Evolutionary conservation across 352 stramenopile species (phyloP), one percentile per base, ranked within the genome.

Genomic region (Saprolegnia diclina): DNA sequence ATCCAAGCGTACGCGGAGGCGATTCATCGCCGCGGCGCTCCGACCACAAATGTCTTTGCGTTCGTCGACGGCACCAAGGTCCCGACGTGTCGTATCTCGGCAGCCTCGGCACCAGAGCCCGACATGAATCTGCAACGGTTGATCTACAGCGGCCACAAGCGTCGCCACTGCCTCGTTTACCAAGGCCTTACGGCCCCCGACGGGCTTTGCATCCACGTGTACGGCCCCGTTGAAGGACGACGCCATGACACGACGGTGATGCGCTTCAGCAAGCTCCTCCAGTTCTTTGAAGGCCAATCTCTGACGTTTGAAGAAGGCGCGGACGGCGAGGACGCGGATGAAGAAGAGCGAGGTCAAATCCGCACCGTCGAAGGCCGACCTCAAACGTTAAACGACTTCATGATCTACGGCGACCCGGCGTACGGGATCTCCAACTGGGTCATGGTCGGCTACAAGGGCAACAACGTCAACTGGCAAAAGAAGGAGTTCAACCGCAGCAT

Each of bases 51-150:
- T 29, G 48, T 72, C 18, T 73, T 46, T 46, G 68, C 53, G 4
- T 73, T 70, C 37, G 62, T 71, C 26, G 68, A 73, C 29, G 68
- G 61, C 16, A 71, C 61, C 0, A 74, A 74, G 29, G 50, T 74
- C 16, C n/a, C 54, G 6, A 72, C 56, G 5, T 72, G n/a, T 38
- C 62, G 56, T 0, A 16, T 65, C 11, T 45, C 38, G 7, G 38
- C 38, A 14, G 14, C 7, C 14, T 45, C 38, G 7, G 38, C 38
- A 14, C 38, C 38, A 14, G 7, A 7, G 38, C 38, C 7, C 7
- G 38, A 45, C 38, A 45, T 45, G 16, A 64, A 64, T 7, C 21
- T 64, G 38, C 56, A 64, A 48, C 19, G 29, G 19, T 32, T 48
- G 22, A 50, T 64, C 13, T 64, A 50, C n/a, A 64, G 56, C 38